Evolutionary conservation across 2,329 filamentous ascomycete genomes (phyloP).

Genomic region (Phialophora verrucosa): DNA sequence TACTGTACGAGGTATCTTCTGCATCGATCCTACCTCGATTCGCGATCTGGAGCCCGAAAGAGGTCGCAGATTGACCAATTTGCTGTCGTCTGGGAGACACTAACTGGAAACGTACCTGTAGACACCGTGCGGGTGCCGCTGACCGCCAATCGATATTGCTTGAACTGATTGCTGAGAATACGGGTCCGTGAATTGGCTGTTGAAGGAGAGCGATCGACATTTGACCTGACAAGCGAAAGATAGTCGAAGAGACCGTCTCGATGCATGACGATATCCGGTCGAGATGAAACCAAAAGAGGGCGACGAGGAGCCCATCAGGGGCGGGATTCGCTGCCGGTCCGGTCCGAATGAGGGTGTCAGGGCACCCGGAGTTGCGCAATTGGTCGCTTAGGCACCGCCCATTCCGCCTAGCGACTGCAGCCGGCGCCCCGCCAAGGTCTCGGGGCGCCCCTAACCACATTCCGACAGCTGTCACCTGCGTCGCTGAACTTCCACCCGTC

Average conservation of each 20-base stretch:
- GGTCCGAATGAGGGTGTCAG: neutral
- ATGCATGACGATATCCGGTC: neutral
- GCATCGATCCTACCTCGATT: slow-evolving; percentile 7
- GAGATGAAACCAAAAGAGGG: neutral
- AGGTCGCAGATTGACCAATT: neutral
- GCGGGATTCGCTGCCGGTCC: neutral
- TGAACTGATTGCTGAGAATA: neutral
- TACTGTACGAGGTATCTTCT: neutral
- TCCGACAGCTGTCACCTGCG: slow-evolving; percentile 5
- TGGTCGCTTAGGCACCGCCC: neutral
- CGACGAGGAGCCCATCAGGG: neutral
- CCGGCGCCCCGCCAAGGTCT: neutral
- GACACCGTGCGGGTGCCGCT: neutral
- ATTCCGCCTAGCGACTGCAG: neutral
- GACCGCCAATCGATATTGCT: neutral
- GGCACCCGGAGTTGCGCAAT: neutral
- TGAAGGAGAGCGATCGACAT: neutral
- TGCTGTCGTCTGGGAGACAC: slow-evolving; percentile 1
- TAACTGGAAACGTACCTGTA: neutral
- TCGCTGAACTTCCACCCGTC: neutral
- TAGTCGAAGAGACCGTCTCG: slow-evolving; percentile 6
- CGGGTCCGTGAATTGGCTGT: neutral
- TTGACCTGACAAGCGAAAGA: slow-evolving; percentile 9
- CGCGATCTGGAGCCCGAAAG: slow-evolving; percentile 5
- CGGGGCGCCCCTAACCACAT: neutral